Base-by-base conservation (phyloP, 208 protist species). In the Trypanosoma lewisi region DNA sequence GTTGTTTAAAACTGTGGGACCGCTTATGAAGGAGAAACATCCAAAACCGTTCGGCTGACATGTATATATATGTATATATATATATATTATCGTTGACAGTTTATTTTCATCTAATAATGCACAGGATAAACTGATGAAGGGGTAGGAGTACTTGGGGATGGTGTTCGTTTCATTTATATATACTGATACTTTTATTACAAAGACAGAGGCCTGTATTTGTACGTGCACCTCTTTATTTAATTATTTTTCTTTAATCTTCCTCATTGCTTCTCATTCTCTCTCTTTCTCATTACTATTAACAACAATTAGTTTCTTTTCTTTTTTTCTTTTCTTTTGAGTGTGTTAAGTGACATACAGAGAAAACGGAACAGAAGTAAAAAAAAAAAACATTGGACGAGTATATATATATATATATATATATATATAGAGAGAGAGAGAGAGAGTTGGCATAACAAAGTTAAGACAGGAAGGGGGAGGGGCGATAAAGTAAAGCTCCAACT, bases 221-320 rank as follows among this genome's bases (percentile, higher is more conserved):
- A n/a, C n/a, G n/a, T 41, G 36, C 14, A 41, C 36, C 36, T 16
- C 36, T 41, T 41, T 41, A 16, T 41, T 41, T 41, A 41, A 16
- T 41, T 41, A 7, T 41, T 56, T 47, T 23, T 19, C 27, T 44
- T 42, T 59, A 17, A 41, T 42, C 49, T 47, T 33, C 59, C 17
- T 56, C 12, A 9, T 30, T 54, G 33, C 17, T 60, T 63, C 34
- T 65, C 33, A 65, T 36, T 57, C 37, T 60, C 37, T 55, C 48
- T 60, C n/a, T 19, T 60, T 48, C 27, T 45, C 30, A 28, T 61
- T 61, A 30, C 48, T 48, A 41, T 57, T 34, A 34, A 9, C 17
- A 9, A 23, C n/a, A 23, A 23, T 51, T 51, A 23, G 7, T 55
- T 54, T 60, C n/a, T 19, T 60, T 48, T 44, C 25, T 48, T 44